Base-by-base conservation (phyloP, 306 rosid species). In the barrel medic (Medicago truncatula) region DNA sequence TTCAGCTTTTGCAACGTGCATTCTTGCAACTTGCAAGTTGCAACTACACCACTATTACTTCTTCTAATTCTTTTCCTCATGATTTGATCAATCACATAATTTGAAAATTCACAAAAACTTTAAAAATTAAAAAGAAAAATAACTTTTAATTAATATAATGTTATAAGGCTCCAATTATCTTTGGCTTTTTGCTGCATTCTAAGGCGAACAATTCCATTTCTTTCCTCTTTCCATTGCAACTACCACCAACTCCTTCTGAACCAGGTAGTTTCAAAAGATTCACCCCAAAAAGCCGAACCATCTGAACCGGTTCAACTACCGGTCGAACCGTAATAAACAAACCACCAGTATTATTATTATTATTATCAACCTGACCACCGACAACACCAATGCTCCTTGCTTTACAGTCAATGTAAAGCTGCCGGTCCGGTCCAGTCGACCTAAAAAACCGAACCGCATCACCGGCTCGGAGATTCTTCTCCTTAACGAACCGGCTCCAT, bases 401-500 rank as follows among this genome's bases (percentile, higher is more conserved):
- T 74, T 90, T 92, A 84, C 90, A 92, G 31, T 92, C 97, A 25
- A 95, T 92, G 82, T 80, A 90, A 0, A 95, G 91, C 79, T 90
- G 97, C 31, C 78, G 71, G 17, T 90, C 96, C 58, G 86, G 87
- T 15, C 97, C 97, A 58, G 85, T 84, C 9, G 97, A 92, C 2
- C 90, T 66, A 44, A 83, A 83, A 3, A 95, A 95, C 64, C 85
- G 75, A 16, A 95, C 97, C 78, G 85, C 84, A 66, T 95, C 97
- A 3, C 99, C 97, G 80, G 99, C 97, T 23, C 75, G 81, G 0
- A 95, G 86, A 40, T 73, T 86, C 89, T 95, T 95, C 85, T 95
- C 99, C 71, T 90, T 95, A 9, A 95, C 99, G 86, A 95, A 95
- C 82, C 99, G 89, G 89, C 96, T 92, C 99, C 99, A 95, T 0